Base-by-base conservation (phyloP, 495 filamentous ascomycete species). In the Podospora pseudoanserina region DNA sequence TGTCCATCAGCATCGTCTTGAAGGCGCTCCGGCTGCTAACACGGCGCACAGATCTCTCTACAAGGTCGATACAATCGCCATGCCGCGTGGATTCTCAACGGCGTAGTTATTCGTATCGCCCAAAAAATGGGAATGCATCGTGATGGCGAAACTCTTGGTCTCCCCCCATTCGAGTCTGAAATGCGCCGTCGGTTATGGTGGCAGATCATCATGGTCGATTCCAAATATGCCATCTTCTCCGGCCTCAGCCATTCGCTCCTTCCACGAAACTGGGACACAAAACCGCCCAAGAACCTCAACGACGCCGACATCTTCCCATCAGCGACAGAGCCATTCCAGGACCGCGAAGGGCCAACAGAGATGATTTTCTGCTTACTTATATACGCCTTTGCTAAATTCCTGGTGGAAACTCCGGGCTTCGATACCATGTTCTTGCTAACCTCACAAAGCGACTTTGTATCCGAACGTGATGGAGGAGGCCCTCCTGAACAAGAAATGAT, bases 121-220 rank as follows among this genome's bases (percentile, higher is more conserved):
- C 89, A 91, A 67, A 88, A 86, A 20, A 89, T 92, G 88, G 89
- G 89, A 0, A 80, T 91, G 1, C 90, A 92, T 72, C 85, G 88
- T 13, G 90, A 92, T 67, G 90, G 90, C 23, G 86, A 87, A 13
- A 79, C 84, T 18, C 86, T 91, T 67, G 86, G 87, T 0, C 84
- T 92, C n/a, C 71, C 82, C 4, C 84, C 88, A 2, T 86, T 87
- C 65, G 88, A 91, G 70, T 85, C 88, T 18, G 90, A 92, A 71
- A 88, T 89, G 74, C 83, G 90, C 19, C 83, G 90, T 64, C 82
- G 90, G 0, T 76, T 91, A 49, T 92, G 90, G 90, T 92, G 88
- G 89, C 87, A 89, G 68, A 89, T 92, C 44, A 79, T 90, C 70
- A 82, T 89, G 66, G 85, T 90, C 70, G 90, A 92, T 65, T 80